Conservation (phyloP, 2,329 filamentous ascomycete genomes). For the Claviceps humidiphila region DNA sequence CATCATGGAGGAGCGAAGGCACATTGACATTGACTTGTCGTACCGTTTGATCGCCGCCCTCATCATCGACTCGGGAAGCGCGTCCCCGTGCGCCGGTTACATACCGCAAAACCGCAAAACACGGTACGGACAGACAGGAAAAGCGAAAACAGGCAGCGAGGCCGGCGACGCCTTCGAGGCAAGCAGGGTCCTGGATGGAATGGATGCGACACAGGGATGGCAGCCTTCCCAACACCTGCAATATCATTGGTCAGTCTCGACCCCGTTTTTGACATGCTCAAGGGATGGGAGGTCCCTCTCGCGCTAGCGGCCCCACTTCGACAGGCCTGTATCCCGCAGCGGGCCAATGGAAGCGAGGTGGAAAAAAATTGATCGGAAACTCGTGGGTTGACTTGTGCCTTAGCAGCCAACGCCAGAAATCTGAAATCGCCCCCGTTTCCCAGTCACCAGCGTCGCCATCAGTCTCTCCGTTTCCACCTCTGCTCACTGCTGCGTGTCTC, state of each 20-base stretch:
- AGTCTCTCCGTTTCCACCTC: not conserved
- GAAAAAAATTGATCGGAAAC: conserved; percentile 24
- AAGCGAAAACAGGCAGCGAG: not conserved
- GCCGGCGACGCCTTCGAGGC: not conserved
- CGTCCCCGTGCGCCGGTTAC: no score
- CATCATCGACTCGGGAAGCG: no score
- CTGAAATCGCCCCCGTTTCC: not conserved
- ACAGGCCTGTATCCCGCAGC: conserved; percentile 20
- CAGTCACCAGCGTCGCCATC: not conserved
- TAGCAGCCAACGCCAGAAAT: conserved; percentile 12
- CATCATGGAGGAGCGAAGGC: not conserved
- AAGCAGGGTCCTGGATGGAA: conserved; percentile 5
- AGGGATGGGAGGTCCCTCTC: conserved; percentile 14
- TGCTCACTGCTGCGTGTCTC: not conserved
- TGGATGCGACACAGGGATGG: conserved; percentile 3
- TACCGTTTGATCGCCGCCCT: no score
- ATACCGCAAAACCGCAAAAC: not conserved
- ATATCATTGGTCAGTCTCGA: conserved; percentile 2
- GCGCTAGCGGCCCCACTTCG: conserved; percentile 21
- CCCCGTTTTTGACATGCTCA: conserved; percentile 7
- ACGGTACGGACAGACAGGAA: not conserved
- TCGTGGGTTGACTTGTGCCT: conserved; percentile 17
- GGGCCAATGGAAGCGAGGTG: conserved; percentile 22
- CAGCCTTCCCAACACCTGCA: not conserved
- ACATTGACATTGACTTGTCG: no score